A percentile compares a stretch with the other conserved stretches of the same genome.
Evolutionary conservation across 73 alveolate genomes (phyloP).

Genomic region (Diophrys appendiculata): DNA sequence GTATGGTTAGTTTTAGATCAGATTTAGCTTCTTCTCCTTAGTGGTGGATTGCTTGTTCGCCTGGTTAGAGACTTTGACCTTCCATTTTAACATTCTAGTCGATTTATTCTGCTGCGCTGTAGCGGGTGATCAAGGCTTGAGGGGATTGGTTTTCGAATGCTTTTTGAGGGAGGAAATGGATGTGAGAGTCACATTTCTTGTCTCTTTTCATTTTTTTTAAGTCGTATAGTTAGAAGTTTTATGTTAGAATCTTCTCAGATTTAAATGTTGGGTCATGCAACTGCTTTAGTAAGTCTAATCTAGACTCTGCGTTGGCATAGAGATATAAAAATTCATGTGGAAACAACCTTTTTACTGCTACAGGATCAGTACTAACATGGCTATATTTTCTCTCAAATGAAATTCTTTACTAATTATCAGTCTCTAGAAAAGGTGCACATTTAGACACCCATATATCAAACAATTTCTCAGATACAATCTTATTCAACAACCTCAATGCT

Average conservation of each 20-base stretch:
- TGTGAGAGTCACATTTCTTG: background rate
- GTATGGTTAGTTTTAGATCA: no score
- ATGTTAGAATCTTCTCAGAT: background rate
- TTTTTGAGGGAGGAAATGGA: background rate
- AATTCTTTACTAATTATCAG: background rate
- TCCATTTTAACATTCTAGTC: background rate
- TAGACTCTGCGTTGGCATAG: background rate
- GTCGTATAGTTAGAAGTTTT: background rate
- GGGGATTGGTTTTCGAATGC: background rate
- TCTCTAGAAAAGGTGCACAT: background rate
- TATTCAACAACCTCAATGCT: background rate
- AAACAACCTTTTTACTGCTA: background rate
- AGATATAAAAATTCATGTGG: background rate
- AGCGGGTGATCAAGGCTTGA: no score
- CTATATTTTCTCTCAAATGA: background rate
- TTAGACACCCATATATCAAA: background rate
- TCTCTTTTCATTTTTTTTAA: no score
- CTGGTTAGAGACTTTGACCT: background rate
- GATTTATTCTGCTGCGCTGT: no score
- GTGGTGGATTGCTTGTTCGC: background rate
- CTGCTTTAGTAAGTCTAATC: background rate
- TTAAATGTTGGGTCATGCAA: background rate
- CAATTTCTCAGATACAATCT: background rate
- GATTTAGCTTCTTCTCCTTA: background rate
- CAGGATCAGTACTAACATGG: background rate